These are phyloP conservation scores for Chamaenerion angustifolium DNA, from an alignment of 345 rosid genomes.

Conservation along the genomic window DNA sequence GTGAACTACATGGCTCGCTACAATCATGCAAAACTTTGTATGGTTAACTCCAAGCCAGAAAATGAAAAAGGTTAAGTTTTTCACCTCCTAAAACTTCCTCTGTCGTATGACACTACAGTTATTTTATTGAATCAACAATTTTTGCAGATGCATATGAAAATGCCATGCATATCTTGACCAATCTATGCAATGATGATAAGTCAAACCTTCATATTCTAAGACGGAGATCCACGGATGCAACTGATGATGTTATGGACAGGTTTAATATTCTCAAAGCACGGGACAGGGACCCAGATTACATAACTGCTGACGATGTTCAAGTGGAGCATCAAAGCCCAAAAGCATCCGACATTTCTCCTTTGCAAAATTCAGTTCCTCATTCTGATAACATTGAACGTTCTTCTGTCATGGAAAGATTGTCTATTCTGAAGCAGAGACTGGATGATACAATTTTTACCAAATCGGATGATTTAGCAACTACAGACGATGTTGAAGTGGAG, in stretches of 20 bases:
- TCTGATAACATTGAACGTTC: neutral
- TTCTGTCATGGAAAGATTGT: too few relatives aligned
- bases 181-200: neutral
- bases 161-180: too few relatives aligned
- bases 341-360: too few relatives aligned
- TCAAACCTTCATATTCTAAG: slow-evolving; percentile 14
- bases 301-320: too few relatives aligned
- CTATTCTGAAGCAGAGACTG: neutral
- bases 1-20: slow-evolving; percentile 55
- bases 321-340: too few relatives aligned
- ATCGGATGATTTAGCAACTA: neutral
- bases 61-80: neutral
- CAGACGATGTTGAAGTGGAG: too few relatives aligned
- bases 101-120: neutral
- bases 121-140: neutral
- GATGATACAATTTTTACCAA: neutral
- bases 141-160: slow-evolving; percentile 1
- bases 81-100: neutral
- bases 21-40: slow-evolving; percentile 39
- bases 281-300: slow-evolving; percentile 1
- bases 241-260: slow-evolving; percentile 46
- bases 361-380: neutral
- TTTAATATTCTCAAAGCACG: slow-evolving; percentile 29
- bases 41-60: slow-evolving; percentile 28
- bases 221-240: slow-evolving; percentile 10